Percentiles rank a stretch among this genome's conserved stretches.
These are phyloP conservation scores for Phyllachora maydis DNA, from an alignment of 2,329 filamentous ascomycete species.

Conservation along the genomic window DNA sequence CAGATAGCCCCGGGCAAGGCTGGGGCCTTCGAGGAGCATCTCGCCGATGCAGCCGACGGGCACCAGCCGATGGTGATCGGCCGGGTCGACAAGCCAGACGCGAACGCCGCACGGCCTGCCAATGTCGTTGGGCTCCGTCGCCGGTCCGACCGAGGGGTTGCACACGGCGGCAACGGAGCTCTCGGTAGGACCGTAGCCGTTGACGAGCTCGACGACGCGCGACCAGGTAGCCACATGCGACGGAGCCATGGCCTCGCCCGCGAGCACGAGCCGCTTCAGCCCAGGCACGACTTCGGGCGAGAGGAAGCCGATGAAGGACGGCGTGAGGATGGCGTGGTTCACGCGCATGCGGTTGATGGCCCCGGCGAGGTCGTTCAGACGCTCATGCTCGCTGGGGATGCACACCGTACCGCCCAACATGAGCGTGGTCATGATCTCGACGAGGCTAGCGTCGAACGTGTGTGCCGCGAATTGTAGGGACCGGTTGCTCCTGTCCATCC, in stretches of 20 bases:
- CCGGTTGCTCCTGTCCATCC: slow-evolving; percentile 4
- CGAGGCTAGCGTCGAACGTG: slow-evolving; percentile 9
- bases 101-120: slow-evolving; percentile 6
- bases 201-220: slow-evolving; percentile 6
- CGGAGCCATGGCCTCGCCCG: slow-evolving; percentile 8
- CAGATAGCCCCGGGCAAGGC: slow-evolving; percentile 6
- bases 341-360: slow-evolving; percentile 8
- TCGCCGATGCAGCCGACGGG: slow-evolving; percentile 7
- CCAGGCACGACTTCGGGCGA: slow-evolving; percentile 7
- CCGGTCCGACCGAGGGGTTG: slow-evolving; percentile 2
- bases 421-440: slow-evolving; percentile 7
- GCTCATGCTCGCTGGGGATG: slow-evolving; percentile 16
- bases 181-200: slow-evolving; percentile 9
- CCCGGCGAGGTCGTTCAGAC: slow-evolving; percentile 14
- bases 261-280: slow-evolving; percentile 8
- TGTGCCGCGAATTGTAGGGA: slow-evolving; percentile 6
- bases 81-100: slow-evolving; percentile 12
- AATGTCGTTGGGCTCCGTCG: slow-evolving; percentile 6
- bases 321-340: slow-evolving; percentile 9
- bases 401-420: slow-evolving; percentile 12
- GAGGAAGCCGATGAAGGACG: slow-evolving; percentile 9
- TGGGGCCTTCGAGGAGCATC: slow-evolving; percentile 6
- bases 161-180: slow-evolving; percentile 4
- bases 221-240: slow-evolving; percentile 8
- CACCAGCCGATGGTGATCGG: slow-evolving; percentile 6